These are phyloP conservation scores for Penicillium decumbens DNA, from an alignment of 2,329 filamentous ascomycete species.

Conservation along the genomic window DNA sequence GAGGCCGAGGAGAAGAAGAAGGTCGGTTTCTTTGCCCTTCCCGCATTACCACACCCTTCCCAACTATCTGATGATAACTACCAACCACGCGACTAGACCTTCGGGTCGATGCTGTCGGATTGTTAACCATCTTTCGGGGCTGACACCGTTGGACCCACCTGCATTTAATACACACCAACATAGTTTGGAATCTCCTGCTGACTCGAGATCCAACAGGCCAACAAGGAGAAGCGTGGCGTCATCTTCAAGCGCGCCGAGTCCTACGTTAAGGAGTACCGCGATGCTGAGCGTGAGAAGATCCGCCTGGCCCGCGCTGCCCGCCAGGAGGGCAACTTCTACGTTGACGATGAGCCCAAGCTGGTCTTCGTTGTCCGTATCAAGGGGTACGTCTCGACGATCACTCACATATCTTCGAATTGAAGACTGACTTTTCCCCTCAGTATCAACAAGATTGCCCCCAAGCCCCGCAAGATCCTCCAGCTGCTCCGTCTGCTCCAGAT, in stretches of 20 bases:
- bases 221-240: constrained; percentile 96
- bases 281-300: constrained; percentile 97
- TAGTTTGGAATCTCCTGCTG: constrained; percentile 22
- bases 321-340: constrained; percentile 87
- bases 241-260: constrained; percentile 99
- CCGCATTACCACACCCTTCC: constrained; percentile 14
- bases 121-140: constrained; percentile 60
- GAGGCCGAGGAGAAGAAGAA: constrained; percentile 83
- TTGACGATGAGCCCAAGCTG: constrained; percentile 90
- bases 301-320: constrained; percentile 85
- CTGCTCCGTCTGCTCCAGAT: constrained; percentile 99
- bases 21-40: constrained; percentile 56
- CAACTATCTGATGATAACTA: constrained; percentile 74
- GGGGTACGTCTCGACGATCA: constrained; percentile 56
- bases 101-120: constrained; percentile 88
- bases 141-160: constrained; percentile 53
- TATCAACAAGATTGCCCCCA: constrained; percentile 99
- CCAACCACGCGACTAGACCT: constrained; percentile 85
- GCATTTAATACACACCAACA: constrained; percentile 9
- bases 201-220: constrained; percentile 59
- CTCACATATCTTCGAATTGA: not conserved
- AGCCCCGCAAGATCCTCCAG: constrained; percentile 99
- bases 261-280: constrained; percentile 99
- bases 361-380: constrained; percentile 99
- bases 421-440: constrained; percentile 42